Percentiles rank a stretch among this genome's conserved stretches.
Conservation (phyloP, 768 basidiomycete species). For the Lentinula guzmanii region DNA sequence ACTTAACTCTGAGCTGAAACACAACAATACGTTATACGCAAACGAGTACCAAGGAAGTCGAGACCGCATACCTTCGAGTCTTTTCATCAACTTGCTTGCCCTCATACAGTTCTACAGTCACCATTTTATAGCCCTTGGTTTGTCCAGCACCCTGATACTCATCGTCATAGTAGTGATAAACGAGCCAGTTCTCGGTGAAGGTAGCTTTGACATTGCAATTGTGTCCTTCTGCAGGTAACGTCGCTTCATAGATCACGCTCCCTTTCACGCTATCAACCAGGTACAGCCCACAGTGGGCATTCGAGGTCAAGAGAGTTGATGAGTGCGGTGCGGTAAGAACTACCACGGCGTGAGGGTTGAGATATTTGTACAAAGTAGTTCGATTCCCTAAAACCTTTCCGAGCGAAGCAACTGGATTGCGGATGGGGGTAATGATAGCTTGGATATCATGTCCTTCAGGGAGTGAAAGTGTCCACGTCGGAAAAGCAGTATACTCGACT, state of each 20-base stretch:
- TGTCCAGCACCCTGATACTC: slow-evolving; percentile 36
- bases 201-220: slow-evolving; percentile 63
- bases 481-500: slow-evolving; percentile 33
- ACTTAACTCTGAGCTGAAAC: slow-evolving; percentile 44
- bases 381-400: slow-evolving; percentile 87
- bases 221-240: slow-evolving; percentile 37
- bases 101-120: slow-evolving; percentile 89
- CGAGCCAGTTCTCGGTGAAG: slow-evolving; percentile 89
- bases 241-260: slow-evolving; percentile 60
- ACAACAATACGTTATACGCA: neutral
- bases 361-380: slow-evolving; percentile 88
- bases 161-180: slow-evolving; percentile 79
- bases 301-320: slow-evolving; percentile 11
- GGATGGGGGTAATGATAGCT: slow-evolving; percentile 36
- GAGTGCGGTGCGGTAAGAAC: slow-evolving; percentile 46
- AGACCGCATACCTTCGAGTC: slow-evolving; percentile 53
- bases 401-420: slow-evolving; percentile 62
- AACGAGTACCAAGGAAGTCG: slow-evolving; percentile 13
- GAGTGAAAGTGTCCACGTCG: slow-evolving; percentile 63
- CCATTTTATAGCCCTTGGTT: slow-evolving; percentile 66
- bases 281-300: slow-evolving; percentile 54
- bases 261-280: slow-evolving; percentile 81
- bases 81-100: slow-evolving; percentile 62
- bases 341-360: slow-evolving; percentile 75
- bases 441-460: slow-evolving; percentile 52